Base-by-base conservation (phyloP, 169 alveolate genomes). In the Perkinsus marinus region DNA sequence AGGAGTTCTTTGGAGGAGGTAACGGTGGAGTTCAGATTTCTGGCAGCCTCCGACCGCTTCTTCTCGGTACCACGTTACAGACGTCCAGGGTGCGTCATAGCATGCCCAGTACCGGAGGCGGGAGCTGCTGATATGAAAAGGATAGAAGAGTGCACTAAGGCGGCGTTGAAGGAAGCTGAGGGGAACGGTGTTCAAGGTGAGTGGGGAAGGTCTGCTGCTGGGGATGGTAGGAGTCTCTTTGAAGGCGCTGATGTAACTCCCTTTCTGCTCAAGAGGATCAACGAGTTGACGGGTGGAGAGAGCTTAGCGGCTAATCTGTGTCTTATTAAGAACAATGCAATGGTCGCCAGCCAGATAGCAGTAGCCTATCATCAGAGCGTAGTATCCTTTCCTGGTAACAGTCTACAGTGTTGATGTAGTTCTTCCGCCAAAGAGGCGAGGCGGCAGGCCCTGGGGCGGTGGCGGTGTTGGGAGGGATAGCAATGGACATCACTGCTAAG, bases 171-270 rank as follows among this genome's bases (percentile, higher is more conserved):
- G 89, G 97, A 95, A 91, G 94, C 95, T 0, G 94, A 96, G 5
- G 22, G 22, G 7, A 57, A 57, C 9, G 79, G 79, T 30, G 22
- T 57, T 16, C 79, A 57, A 57, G 79, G 79, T 57, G 7, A 57
- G 5, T 2, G 79, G 7, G 79, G 22, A 2, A 16, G 79, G 22
- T 13, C 79, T 19, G 79, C 7, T 13, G 79, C 79, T 0, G 79
- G 9, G 22, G 46, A n/a, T n/a, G n/a, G n/a, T n/a, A n/a, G 19
- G 46, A 41, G 3, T 57, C 92, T 90, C 38, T 91, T 95, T 39
- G 92, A 39, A 37, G 98, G 98, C 37, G 93, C 95, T 43, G 94
- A 92, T 90, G 94, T 95, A 46, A 96, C 98, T 39, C 98, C 98
- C 30, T 96, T 95, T 93, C 92, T 96, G 89, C 93, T 97, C 41